Conservation (phyloP, 257 asterid genomes). For the Rubia yunnanensis region DNA sequence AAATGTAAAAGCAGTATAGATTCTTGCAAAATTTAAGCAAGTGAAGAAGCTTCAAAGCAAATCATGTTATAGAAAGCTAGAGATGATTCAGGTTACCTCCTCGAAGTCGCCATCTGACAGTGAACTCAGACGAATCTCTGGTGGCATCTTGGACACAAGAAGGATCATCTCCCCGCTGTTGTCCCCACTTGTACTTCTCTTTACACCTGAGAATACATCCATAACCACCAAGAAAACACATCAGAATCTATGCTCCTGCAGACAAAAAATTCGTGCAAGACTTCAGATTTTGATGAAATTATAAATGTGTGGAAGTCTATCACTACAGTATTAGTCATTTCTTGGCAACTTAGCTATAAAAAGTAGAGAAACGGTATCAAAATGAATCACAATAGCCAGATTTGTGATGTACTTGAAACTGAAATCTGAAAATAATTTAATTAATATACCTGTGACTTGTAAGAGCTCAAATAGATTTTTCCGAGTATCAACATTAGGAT, state of each 20-base stretch:
- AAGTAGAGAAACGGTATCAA: not conserved
- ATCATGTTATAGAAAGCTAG: not conserved
- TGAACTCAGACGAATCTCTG: slow-evolving; percentile 27
- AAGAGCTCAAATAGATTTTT: slow-evolving; percentile 45
- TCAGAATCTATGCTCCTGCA: not conserved
- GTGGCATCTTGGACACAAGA: slow-evolving; percentile 29
- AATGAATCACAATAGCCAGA: not conserved
- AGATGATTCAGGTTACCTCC: slow-evolving; percentile 27
- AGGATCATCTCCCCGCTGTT: slow-evolving; percentile 26
- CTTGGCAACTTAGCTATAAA: not conserved
- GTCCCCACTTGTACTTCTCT: slow-evolving; percentile 22
- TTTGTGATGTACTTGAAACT: too few species aligned
- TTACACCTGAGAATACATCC: slow-evolving; percentile 35
- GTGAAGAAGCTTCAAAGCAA: not conserved
- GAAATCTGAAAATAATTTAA: too few species aligned
- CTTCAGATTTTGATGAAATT: not conserved
- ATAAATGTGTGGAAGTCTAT: not conserved
- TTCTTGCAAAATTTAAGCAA: not conserved
- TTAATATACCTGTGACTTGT: slow-evolving; percentile 65
- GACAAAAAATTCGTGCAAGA: not conserved
- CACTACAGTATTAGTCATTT: not conserved
- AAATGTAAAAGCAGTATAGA: not conserved
- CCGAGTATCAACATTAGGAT: slow-evolving; percentile 33
- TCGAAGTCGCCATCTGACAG: slow-evolving; percentile 46
- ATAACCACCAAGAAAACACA: not conserved